These are phyloP conservation scores for Aspergillus spinulosporus DNA, from an alignment of 2,329 filamentous ascomycete genomes.

Conservation along the genomic window DNA sequence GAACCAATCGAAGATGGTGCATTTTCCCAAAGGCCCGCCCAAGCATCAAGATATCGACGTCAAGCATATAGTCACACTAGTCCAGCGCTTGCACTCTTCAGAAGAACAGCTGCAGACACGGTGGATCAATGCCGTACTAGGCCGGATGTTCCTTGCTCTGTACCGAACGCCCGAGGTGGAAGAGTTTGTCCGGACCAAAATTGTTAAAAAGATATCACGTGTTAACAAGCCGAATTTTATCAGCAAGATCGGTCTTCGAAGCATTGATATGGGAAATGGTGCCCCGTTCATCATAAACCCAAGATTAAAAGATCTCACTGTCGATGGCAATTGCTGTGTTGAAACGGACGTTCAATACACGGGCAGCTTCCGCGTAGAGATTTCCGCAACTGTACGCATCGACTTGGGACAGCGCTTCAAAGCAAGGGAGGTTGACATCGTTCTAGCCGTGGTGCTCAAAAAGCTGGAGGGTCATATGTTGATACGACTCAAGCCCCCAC, in stretches of 20 bases:
- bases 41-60: slow-evolving; percentile 75
- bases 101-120: slow-evolving; percentile 87
- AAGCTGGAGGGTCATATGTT: slow-evolving; percentile 82
- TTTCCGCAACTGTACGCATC: slow-evolving; percentile 89
- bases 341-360: slow-evolving; percentile 87
- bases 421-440: slow-evolving; percentile 80
- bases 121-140: slow-evolving; percentile 91
- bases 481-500: slow-evolving; percentile 87
- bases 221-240: slow-evolving; percentile 92
- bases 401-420: slow-evolving; percentile 89
- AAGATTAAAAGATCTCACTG: slow-evolving; percentile 80
- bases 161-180: slow-evolving; percentile 84
- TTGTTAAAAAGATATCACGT: slow-evolving; percentile 92
- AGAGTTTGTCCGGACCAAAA: slow-evolving; percentile 75
- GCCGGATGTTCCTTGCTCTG: slow-evolving; percentile 81
- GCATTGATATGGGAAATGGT: slow-evolving; percentile 81
- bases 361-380: slow-evolving; percentile 84
- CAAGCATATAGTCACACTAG: slow-evolving; percentile 81
- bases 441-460: slow-evolving; percentile 81
- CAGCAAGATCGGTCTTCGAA: slow-evolving; percentile 74
- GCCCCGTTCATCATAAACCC: slow-evolving; percentile 89
- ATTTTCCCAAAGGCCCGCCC: slow-evolving; percentile 60
- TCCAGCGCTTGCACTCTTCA: slow-evolving; percentile 86
- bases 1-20: slow-evolving; percentile 72
- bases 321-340: slow-evolving; percentile 84